Conservation (phyloP, 257 asterid genomes). For the Przewalskia tangutica region DNA sequence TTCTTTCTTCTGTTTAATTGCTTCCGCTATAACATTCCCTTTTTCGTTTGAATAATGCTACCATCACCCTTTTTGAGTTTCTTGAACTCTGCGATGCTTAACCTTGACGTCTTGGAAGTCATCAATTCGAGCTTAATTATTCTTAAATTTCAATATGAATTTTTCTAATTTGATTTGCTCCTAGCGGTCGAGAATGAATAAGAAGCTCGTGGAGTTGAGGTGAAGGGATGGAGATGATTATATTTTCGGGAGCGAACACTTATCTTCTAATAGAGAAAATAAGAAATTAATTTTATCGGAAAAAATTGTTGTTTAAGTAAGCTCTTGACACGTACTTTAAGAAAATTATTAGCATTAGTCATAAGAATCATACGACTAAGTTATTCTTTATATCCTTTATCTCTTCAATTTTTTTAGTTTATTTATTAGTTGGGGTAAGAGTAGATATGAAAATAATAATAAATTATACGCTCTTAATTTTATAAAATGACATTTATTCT, state of each 20-base stretch:
- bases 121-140: not conserved
- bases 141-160: not conserved
- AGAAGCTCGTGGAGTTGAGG: not conserved
- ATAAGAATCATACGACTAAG: not conserved
- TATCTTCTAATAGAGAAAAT: not conserved
- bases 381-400: no score
- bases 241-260: not conserved
- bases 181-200: not conserved
- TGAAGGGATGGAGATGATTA: not conserved
- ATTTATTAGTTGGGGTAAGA: no score
- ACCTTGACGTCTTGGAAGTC: not conserved
- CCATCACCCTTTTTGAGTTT: not conserved
- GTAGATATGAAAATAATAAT: no score
- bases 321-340: not conserved
- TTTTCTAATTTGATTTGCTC: no score
- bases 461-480: not conserved
- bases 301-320: not conserved
- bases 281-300: not conserved
- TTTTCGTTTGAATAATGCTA: not conserved
- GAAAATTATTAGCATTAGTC: not conserved
- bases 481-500: not conserved
- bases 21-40: no score
- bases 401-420: no score
- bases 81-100: not conserved
- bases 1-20: no score